Percentiles rank a stretch among this genome's conserved stretches.
phyloP scores from a whole-genome alignment of 73 alveolate genomes.

The Paramecium sonneborni region DNA sequence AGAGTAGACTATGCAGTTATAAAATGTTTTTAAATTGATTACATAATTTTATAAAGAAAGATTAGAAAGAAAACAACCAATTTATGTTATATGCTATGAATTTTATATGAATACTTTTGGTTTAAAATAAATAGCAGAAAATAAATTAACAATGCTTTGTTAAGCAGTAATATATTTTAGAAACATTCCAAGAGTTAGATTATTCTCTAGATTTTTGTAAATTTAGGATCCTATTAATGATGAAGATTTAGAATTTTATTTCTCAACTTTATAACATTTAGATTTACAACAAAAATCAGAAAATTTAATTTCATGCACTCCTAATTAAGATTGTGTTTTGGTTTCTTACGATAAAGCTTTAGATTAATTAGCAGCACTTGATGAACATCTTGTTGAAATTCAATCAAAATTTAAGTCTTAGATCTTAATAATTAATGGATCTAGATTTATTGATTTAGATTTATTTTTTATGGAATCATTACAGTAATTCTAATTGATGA shows the following conservation, averaged over 20 bases:
- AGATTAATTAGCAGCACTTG: background rate
- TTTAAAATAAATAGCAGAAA: slow-evolving; percentile 25
- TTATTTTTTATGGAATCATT: background rate
- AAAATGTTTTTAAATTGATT: slow-evolving; percentile 31
- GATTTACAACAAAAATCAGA: background rate
- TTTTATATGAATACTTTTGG: slow-evolving; percentile 56
- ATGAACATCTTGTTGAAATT: background rate
- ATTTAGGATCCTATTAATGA: background rate
- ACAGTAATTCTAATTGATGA: slow-evolving; percentile 14
- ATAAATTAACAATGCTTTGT: slow-evolving; percentile 13
- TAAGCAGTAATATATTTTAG: background rate
- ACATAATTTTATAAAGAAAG: slow-evolving; percentile 29
- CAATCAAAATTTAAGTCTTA: background rate
- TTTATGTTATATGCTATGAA: slow-evolving; percentile 10
- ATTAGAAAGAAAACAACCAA: background rate
- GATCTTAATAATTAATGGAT: background rate
- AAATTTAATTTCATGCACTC: background rate
- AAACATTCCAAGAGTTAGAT: background rate
- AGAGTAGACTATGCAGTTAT: background rate
- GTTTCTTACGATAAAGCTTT: background rate
- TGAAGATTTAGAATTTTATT: slow-evolving; percentile 48
- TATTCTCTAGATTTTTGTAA: slow-evolving; percentile 16
- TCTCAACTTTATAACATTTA: background rate
- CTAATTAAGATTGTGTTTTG: background rate
- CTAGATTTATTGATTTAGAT: background rate